Evolutionary conservation across 2,329 filamentous ascomycete genomes (phyloP).

Genomic region (Sclerotinia sclerotiorum): DNA sequence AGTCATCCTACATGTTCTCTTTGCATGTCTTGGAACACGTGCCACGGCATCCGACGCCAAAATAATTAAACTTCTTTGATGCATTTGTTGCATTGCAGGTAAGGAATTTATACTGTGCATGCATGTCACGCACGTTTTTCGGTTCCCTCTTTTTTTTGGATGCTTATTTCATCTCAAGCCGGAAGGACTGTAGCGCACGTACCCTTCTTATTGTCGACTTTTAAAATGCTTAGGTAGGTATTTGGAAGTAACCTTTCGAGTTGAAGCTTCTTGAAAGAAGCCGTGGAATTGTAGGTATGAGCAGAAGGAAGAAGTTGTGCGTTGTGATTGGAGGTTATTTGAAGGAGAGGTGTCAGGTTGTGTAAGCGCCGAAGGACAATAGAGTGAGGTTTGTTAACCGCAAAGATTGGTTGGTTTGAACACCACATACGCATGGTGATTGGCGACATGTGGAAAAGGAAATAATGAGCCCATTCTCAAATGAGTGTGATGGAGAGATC

Average conservation of each 20-base stretch:
- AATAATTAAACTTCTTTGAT: neutral
- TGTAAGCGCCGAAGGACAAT: conserved; percentile 1
- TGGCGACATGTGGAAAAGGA: neutral
- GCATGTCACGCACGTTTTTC: conserved; percentile 4
- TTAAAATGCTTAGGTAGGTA: neutral
- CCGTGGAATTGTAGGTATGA: neutral
- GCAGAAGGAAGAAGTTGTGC: neutral
- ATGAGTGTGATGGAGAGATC: neutral
- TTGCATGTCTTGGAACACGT: neutral
- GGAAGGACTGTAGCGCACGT: neutral
- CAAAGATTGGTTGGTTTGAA: neutral
- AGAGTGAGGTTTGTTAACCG: neutral
- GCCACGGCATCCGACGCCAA: neutral
- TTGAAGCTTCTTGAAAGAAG: neutral
- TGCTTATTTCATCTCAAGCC: conserved; percentile 3
- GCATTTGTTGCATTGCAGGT: neutral
- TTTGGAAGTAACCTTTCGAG: too few species aligned
- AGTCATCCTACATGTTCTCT: neutral
- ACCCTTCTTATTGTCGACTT: neutral
- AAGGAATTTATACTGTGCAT: neutral
- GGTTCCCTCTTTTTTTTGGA: neutral
- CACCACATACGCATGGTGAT: neutral
- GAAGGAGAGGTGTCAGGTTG: neutral
- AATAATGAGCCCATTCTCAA: neutral
- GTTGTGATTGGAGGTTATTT: neutral